Evolutionary conservation across 192 early-diverging fungal species (phyloP).

Genomic region (Piromyces finnis): DNA sequence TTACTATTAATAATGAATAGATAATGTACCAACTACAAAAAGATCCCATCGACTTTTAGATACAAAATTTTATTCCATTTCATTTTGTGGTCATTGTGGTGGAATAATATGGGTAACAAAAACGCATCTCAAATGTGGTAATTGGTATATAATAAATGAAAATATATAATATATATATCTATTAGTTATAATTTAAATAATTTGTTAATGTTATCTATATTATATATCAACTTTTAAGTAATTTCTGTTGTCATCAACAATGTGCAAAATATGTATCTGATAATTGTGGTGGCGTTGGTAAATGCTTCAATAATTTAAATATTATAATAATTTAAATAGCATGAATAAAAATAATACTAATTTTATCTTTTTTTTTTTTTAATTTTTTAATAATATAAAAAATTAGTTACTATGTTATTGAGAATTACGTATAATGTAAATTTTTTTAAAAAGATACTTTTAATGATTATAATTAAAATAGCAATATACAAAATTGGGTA

Average conservation of each 20-base stretch:
- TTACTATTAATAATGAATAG: too few species aligned
- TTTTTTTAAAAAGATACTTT: too few species aligned
- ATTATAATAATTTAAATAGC: too few species aligned
- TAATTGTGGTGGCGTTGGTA: not conserved
- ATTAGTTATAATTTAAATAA: too few species aligned
- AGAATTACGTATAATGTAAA: not conserved
- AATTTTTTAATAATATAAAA: too few species aligned
- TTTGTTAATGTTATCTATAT: too few species aligned
- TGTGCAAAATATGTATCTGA: not conserved
- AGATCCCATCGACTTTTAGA: not conserved
- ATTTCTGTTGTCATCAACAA: not conserved
- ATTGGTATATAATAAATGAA: not conserved
- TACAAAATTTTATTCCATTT: not conserved
- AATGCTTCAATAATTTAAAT: too few species aligned
- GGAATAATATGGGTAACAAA: not conserved
- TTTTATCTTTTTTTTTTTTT: too few species aligned
- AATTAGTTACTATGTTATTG: not conserved
- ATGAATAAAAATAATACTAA: too few species aligned
- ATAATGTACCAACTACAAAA: not conserved
- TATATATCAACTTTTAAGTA: not conserved
- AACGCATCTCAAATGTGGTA: not conserved
- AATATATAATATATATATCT: too few species aligned
- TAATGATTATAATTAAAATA: too few species aligned
- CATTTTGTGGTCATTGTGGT: not conserved
- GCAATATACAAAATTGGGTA: too few species aligned